Evolutionary conservation across 371 early-diverging fungal species (phyloP).

Genomic region (Rhizopus delemar): DNA sequence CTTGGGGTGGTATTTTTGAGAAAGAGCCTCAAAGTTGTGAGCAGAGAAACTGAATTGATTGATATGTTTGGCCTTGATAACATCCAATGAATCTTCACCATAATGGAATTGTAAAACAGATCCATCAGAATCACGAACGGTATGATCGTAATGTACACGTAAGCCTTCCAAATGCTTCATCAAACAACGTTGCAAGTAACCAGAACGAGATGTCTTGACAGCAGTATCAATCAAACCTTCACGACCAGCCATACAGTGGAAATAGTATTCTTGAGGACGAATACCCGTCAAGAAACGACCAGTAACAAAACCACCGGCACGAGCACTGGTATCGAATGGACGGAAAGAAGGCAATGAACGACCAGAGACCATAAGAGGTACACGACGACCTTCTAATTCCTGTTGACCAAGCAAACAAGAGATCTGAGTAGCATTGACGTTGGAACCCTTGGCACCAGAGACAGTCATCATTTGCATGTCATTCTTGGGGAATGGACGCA

Average conservation of each 20-base stretch:
- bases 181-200: constrained; percentile 99
- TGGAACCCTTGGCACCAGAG: constrained; percentile 98
- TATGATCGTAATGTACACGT: constrained; percentile 97
- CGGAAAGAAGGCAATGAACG: constrained; percentile 98
- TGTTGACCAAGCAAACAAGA: constrained; percentile 99
- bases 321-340: constrained; percentile 98
- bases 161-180: constrained; percentile 99
- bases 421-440: constrained; percentile 99
- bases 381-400: constrained; percentile 99
- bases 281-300: constrained; percentile 97
- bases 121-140: constrained; percentile 94
- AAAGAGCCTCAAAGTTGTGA: too few species aligned
- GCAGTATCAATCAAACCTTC: constrained; percentile 99
- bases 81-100: constrained; percentile 99
- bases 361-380: constrained; percentile 97
- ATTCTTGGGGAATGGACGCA: constrained; percentile 60
- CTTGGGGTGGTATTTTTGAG: too few species aligned
- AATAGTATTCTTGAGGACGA: constrained; percentile 98
- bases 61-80: constrained; percentile 29
- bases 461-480: constrained; percentile 99
- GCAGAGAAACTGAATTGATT: too few species aligned
- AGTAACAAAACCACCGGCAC: constrained; percentile 97
- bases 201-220: constrained; percentile 99
- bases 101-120: constrained; percentile 95
- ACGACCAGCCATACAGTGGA: constrained; percentile 99